Percentiles rank a stretch among this genome's conserved stretches.
These are phyloP conservation scores for Caryopteris hybrid DNA, from an alignment of 305 asterid genomes.

Conservation along the genomic window DNA sequence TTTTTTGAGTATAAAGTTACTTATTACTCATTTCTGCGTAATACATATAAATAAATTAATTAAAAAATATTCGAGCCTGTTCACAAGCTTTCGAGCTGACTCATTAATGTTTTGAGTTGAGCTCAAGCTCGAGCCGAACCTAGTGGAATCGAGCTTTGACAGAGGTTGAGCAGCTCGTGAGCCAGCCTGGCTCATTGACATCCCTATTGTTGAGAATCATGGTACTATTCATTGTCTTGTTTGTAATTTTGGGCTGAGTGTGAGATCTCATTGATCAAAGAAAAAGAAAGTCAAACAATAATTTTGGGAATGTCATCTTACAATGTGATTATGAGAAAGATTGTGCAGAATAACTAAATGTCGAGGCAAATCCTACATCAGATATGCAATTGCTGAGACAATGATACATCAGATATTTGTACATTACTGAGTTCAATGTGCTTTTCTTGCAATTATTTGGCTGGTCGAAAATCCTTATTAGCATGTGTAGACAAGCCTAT, in stretches of 20 bases:
- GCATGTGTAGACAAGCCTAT: neutral
- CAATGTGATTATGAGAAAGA: neutral
- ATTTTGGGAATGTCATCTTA: neutral
- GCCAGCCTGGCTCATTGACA: too few relatives aligned
- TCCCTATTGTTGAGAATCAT: neutral
- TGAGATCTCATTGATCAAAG: neutral
- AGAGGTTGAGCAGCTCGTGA: too few relatives aligned
- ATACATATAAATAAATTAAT: too few relatives aligned
- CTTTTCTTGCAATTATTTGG: neutral
- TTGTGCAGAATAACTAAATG: neutral
- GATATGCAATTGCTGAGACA: neutral
- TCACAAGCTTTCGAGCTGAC: too few relatives aligned
- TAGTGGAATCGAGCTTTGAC: too few relatives aligned
- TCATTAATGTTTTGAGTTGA: too few relatives aligned
- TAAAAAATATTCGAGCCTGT: too few relatives aligned
- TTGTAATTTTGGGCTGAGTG: neutral
- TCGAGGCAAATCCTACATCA: neutral
- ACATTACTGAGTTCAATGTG: neutral
- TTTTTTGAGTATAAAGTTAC: too few relatives aligned
- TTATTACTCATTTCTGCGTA: too few relatives aligned
- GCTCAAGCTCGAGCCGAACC: too few relatives aligned
- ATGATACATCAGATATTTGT: neutral
- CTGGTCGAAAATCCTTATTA: neutral
- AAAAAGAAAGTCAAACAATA: neutral
- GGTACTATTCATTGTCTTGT: neutral